These are phyloP conservation scores for Aspergillus bombycis DNA, from an alignment of 2,329 filamentous ascomycete species.

Conservation along the genomic window DNA sequence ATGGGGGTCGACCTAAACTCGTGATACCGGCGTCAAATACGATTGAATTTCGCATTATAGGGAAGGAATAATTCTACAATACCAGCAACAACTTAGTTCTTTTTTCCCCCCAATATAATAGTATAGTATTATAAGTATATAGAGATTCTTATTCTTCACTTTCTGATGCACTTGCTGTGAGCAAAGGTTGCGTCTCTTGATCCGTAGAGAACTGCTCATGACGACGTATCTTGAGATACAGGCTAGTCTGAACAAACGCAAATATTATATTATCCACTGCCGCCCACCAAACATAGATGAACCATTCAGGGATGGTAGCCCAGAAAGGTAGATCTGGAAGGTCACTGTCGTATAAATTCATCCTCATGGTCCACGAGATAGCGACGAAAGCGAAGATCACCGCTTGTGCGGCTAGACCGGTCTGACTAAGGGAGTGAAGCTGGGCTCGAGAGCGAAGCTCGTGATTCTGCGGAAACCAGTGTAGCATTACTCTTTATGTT, in stretches of 20 bases:
- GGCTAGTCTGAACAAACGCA: background rate
- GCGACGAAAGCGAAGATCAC: background rate
- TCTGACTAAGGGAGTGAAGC: background rate
- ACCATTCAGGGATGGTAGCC: background rate
- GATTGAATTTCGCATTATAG: background rate
- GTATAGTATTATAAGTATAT: background rate
- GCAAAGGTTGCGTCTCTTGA: background rate
- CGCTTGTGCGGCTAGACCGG: background rate
- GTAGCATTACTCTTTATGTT: too few relatives aligned
- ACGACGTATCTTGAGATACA: background rate
- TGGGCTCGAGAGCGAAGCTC: background rate
- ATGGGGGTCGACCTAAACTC: background rate
- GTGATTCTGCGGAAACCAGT: background rate
- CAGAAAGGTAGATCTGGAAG: background rate
- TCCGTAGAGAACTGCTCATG: background rate
- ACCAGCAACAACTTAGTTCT: background rate
- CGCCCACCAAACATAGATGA: background rate
- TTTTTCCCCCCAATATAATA: background rate
- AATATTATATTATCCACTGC: slow-evolving; percentile 4
- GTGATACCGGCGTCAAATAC: slow-evolving; percentile 5
- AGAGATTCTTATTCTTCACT: background rate
- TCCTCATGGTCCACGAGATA: slow-evolving; percentile 1
- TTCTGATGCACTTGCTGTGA: background rate
- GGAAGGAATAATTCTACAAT: background rate
- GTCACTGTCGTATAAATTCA: background rate